Evolutionary conservation across 1,284 basidiomycete species (phyloP), one percentile per base, ranked within the genome.

Genomic region (Cutaneotrichosporon sp.): DNA sequence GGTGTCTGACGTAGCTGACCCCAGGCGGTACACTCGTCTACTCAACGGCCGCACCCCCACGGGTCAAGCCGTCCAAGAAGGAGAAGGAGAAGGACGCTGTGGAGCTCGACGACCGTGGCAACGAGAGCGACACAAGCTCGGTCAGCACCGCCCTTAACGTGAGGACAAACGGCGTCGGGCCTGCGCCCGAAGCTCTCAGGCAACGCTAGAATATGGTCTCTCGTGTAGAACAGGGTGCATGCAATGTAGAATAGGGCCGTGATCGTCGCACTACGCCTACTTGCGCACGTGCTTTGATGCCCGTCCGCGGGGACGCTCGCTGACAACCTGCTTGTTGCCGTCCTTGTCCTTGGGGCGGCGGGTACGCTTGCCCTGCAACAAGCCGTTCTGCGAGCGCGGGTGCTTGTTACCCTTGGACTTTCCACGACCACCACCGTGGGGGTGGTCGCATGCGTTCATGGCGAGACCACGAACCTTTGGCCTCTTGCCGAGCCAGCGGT

Each of bases 391-490:
- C 30, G 92, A 92, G 22, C 90, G 87, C 5, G 93, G 92, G 77
- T 93, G 89, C 78, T 92, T 92, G 86, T 96, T 90, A 69, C 91
- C 92, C 86, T 98, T 98, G 65, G 90, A 92, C 82, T 97, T 97
- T 76, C 96, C 96, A 82, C 96, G 90, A 79, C 96, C 95, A 73
- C 96, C 96, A 82, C 96, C 96, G 80, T 85, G 94, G 68, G 96
- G 95, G 82, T 99, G 96, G 81, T 98, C 96, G 66, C 86, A 93
- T 86, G 92, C 89, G 82, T 99, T 99, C 96, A 97, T 98, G 31
- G 96, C 96, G 68, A 97, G 89, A 89, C 96, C 96, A 78, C 96
- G 88, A 38, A 97, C 93, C 68, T 87, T 87, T 3, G 96, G 96
- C 72, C 90, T 82, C 71, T 87, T 82, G 46, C 96, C 96, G 32